Evolutionary conservation across 139 green algal species (phyloP).

Genomic region (Gonium pectorale): DNA sequence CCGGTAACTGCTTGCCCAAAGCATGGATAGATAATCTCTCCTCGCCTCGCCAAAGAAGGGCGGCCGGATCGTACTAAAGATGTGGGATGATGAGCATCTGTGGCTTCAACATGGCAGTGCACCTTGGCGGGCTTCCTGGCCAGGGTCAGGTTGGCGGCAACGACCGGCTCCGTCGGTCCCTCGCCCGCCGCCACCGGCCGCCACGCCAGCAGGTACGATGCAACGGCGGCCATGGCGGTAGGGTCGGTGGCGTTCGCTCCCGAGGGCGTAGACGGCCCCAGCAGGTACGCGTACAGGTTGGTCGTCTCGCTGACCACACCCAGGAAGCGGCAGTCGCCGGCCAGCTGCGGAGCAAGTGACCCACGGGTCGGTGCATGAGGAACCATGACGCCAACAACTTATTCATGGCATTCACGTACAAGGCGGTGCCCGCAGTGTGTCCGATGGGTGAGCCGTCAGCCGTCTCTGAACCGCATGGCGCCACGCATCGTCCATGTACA

Average conservation of each 20-base stretch:
- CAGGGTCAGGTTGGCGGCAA: not conserved
- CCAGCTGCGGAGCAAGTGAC: not conserved
- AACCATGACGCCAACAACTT: not conserved
- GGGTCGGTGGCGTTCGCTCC: too few species aligned
- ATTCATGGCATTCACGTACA: not conserved
- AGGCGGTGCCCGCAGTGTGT: not conserved
- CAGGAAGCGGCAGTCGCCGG: slow-evolving; percentile 20
- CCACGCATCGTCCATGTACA: too few species aligned
- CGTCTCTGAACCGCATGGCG: not conserved
- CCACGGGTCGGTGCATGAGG: not conserved
- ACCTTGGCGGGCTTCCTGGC: not conserved
- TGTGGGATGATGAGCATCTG: not conserved
- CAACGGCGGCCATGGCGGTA: not conserved
- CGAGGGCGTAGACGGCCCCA: not conserved
- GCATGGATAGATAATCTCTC: not conserved
- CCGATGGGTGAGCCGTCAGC: not conserved
- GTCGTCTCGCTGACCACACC: slow-evolving; percentile 7
- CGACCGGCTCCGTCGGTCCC: not conserved
- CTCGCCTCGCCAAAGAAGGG: not conserved
- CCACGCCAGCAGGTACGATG: slow-evolving; percentile 48
- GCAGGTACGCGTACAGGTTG: slow-evolving; percentile 34
- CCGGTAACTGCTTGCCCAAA: not conserved
- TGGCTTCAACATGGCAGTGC: too few species aligned
- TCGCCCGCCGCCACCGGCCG: slow-evolving; percentile 34
- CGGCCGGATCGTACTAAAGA: not conserved